These are phyloP conservation scores for Tetrapisispora nanseiensis DNA, from an alignment of 805 yeast species.

Conservation along the genomic window DNA sequence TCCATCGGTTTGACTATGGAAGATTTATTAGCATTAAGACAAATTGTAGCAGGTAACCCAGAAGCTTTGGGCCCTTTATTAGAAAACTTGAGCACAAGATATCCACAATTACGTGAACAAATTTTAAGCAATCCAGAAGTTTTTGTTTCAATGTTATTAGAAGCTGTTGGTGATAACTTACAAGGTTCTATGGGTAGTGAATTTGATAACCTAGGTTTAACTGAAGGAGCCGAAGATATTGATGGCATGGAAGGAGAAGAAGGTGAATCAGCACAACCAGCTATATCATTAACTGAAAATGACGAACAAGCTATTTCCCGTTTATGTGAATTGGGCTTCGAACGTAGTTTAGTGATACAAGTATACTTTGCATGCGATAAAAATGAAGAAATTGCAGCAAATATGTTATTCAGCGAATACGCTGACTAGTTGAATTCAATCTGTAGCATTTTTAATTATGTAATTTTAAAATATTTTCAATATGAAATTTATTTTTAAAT, in stretches of 20 bases:
- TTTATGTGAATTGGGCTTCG: constrained; percentile 88
- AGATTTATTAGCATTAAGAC: constrained; percentile 53
- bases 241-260: constrained; percentile 31
- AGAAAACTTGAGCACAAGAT: constrained; percentile 68
- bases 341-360: constrained; percentile 75
- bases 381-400: constrained; percentile 94
- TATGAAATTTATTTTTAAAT: too few relatives aligned
- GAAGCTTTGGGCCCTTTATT: constrained; percentile 76
- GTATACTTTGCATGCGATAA: constrained; percentile 97
- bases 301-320: constrained; percentile 87
- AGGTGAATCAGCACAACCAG: constrained; percentile 30
- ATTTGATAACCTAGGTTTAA: constrained; percentile 9
- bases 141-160: constrained; percentile 63
- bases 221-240: constrained; percentile 25
- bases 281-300: constrained; percentile 58
- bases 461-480: background rate
- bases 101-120: constrained; percentile 76
- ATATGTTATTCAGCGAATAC: constrained; percentile 64
- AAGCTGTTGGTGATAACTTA: constrained; percentile 43
- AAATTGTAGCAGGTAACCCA: constrained; percentile 75
- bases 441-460: constrained; percentile 1
- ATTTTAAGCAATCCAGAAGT: constrained; percentile 86
- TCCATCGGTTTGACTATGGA: constrained; percentile 37
- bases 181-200: constrained; percentile 36
- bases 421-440: constrained; percentile 18